Percentiles rank a stretch among this genome's conserved stretches.
These are phyloP conservation scores for Penicillium polonicum DNA, from an alignment of 2,329 filamentous ascomycete species.

Conservation along the genomic window DNA sequence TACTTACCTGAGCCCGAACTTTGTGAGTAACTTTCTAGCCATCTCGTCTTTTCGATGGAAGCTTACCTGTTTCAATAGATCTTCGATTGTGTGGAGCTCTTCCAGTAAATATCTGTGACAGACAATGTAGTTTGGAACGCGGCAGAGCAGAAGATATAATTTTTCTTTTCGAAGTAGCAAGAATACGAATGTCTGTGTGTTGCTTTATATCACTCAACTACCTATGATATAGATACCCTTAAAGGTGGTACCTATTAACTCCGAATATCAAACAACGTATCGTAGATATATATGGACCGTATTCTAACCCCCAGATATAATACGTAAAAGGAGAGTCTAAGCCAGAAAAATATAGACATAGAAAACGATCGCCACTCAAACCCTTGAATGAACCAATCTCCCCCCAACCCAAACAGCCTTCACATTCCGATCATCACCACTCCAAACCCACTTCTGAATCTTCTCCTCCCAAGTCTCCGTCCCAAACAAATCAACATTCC, in stretches of 20 bases:
- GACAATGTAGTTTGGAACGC: no score
- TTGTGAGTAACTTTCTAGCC: conserved; percentile 28
- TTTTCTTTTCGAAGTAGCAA: background rate
- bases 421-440: conserved; percentile 89
- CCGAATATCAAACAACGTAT: background rate
- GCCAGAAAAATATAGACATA: background rate
- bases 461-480: conserved; percentile 85
- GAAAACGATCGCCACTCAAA: background rate
- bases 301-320: background rate
- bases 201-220: background rate
- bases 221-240: background rate
- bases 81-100: conserved; percentile 34
- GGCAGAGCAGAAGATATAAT: background rate
- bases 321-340: background rate
- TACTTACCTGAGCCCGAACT: conserved; percentile 58
- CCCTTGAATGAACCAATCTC: conserved; percentile 65
- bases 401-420: conserved; percentile 86
- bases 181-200: background rate
- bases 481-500: conserved; percentile 83
- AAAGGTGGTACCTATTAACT: no score
- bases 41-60: background rate
- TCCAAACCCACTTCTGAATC: conserved; percentile 92
- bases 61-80: conserved; percentile 16
- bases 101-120: conserved; percentile 18
- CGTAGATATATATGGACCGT: no score